phyloP scores from a whole-genome alignment of 2,329 filamentous ascomycete genomes.

The Nothophaeocryptopus gaeumannii region DNA sequence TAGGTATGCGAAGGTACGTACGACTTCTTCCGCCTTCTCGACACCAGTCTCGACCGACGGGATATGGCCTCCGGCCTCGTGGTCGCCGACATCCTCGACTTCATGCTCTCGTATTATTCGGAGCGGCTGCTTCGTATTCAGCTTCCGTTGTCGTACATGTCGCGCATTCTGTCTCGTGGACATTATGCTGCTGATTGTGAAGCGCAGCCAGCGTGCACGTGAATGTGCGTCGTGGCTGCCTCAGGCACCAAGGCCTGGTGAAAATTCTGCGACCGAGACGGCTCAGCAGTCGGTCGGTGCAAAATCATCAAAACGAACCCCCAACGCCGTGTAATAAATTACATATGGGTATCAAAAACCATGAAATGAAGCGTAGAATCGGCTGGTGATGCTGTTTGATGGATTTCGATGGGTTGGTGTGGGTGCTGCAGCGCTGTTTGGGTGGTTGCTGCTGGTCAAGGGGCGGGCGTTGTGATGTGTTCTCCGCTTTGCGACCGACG shows the following conservation, averaged over 20 bases:
- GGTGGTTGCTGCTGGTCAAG: no score
- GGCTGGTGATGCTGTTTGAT: no score
- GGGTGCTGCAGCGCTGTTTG: no score
- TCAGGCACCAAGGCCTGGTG: slow-evolving; percentile 5
- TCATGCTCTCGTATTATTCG: slow-evolving; percentile 86
- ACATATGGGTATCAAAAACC: slow-evolving; percentile 21
- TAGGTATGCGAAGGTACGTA: slow-evolving; percentile 53
- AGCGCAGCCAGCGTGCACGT: slow-evolving; percentile 8
- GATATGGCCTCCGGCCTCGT: slow-evolving; percentile 76
- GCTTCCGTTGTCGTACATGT: slow-evolving; percentile 74
- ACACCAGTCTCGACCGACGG: slow-evolving; percentile 91
- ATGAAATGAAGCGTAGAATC: slow-evolving; percentile 4
- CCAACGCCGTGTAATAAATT: slow-evolving; percentile 1
- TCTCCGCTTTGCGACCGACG: no score
- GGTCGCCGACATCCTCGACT: slow-evolving; percentile 78
- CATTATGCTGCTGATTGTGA: slow-evolving; percentile 17
- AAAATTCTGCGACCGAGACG: slow-evolving; percentile 8
- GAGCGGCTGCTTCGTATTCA: slow-evolving; percentile 85
- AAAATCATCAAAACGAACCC: slow-evolving; percentile 11
- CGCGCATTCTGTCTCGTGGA: slow-evolving; percentile 38
- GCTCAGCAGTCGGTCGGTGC: slow-evolving; percentile 7
- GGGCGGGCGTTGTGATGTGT: no score
- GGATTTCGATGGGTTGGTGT: no score
- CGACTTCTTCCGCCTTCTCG: slow-evolving; percentile 95
- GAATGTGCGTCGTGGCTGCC: neutral